phyloP scores from a whole-genome alignment of 129 eudicot species.

The Oenanthe sinensis region DNA sequence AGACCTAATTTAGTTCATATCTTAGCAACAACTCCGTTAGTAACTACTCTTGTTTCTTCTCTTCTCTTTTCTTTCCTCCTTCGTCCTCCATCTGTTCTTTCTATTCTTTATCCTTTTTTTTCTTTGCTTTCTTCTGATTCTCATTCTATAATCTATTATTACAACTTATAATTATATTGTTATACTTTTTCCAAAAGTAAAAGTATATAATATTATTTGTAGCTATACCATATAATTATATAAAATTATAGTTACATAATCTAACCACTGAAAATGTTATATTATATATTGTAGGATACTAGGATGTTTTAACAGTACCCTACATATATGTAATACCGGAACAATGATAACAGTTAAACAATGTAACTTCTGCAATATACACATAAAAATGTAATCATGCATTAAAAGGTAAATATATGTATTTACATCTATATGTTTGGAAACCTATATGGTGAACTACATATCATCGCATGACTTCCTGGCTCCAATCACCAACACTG shows the following conservation, averaged over 20 bases:
- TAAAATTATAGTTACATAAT: neutral
- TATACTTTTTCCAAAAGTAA: neutral
- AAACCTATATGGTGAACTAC: neutral
- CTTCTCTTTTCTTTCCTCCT: too few species aligned
- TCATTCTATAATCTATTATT: too few species aligned
- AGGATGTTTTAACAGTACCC: neutral
- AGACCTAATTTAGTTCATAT: neutral
- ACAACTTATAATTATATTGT: neutral
- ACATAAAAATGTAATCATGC: too few species aligned
- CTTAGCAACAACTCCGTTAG: neutral
- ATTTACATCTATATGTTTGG: neutral
- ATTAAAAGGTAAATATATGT: neutral
- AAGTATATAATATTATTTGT: neutral
- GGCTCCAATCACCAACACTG: neutral
- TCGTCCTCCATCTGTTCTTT: too few species aligned
- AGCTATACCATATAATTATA: neutral
- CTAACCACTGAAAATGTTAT: neutral
- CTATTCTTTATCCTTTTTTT: too few species aligned
- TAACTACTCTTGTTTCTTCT: neutral
- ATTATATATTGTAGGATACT: neutral
- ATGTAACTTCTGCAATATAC: too few species aligned
- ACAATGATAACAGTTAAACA: neutral
- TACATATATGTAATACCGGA: neutral
- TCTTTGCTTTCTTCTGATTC: too few species aligned
- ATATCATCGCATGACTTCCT: neutral